These are phyloP conservation scores for Carex cristatella DNA, from an alignment of 176 grass and related monocot species.

Conservation along the genomic window DNA sequence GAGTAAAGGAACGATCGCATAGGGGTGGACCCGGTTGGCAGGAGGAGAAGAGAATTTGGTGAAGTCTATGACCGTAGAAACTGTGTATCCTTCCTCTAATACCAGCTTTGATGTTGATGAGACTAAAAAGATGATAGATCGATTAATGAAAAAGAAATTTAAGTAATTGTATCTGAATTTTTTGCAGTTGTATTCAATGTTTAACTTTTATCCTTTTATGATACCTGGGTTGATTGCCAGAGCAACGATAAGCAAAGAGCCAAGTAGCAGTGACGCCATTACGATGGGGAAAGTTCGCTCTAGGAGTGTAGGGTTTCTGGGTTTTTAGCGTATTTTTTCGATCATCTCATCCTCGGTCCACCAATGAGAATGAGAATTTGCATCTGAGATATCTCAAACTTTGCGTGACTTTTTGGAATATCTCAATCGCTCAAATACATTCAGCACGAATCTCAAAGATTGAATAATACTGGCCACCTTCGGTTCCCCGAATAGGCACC, in stretches of 20 bases:
- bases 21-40: constrained; percentile 5
- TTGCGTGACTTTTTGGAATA: too few species aligned
- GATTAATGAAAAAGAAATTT: neutral
- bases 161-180: neutral
- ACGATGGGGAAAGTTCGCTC: neutral
- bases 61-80: constrained; percentile 12
- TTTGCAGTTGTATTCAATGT: neutral
- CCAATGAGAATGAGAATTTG: too few species aligned
- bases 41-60: constrained; percentile 6
- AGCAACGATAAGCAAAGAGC: neutral
- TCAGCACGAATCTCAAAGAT: too few species aligned
- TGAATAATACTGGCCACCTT: too few species aligned
- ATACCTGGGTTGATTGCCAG: constrained; percentile 8
- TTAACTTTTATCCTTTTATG: neutral
- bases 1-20: neutral
- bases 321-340: neutral
- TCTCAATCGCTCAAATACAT: too few species aligned
- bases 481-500: too few species aligned
- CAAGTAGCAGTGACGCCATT: constrained; percentile 8
- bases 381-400: too few species aligned
- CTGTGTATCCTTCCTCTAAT: constrained; percentile 20
- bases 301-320: neutral
- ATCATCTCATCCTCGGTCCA: neutral
- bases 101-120: constrained; percentile 19
- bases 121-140: neutral